Evolutionary conservation across 352 stramenopile genomes (phyloP), one percentile per base, ranked within the genome.

Genomic region (Phytopythium litorale): DNA sequence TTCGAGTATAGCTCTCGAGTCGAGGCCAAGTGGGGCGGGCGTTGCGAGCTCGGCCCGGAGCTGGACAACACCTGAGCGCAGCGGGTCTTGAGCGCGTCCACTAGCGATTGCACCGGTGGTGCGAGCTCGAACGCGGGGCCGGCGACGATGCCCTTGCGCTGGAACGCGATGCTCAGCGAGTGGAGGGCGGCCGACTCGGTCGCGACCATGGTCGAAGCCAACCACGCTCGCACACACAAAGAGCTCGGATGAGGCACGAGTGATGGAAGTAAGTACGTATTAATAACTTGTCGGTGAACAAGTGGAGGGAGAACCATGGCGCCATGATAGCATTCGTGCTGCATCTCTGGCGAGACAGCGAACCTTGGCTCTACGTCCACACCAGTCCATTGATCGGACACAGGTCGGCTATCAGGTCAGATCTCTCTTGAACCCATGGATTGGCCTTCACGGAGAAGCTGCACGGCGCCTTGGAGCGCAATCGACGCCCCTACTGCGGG

Each of bases 1-100:
- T 33, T 62, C 21, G 70, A 74, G 23, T 68, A 66, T 15, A 76
- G 61, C 13, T 73, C 62, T 51, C 33, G 38, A 37, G 55, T 48
- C 23, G 30, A 32, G 1, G 16, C 25, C 9, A 25, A 15, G 25
- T 16, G 35, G 23, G 30, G 4, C 63, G 50, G 48, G 3, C 4
- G 8, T 37, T 46, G 53, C 8, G 33, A 60, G 66, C 60, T 54
- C 4, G 51, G 4, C 25, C 2, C 21, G 11, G 37, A 18, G 19
- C 7, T 58, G 32, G 25, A 18, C 21, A 42, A 25, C 23, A 55
- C n/a, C 35, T 58, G 33, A 28, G 25, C 12, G 32, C 61, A 52
- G 12, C 33, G 37, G 4, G 49, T 28, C 40, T 52, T 57, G 16
- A 64, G 58, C 9, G 37, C 23, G 16, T 64, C 49, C 8, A 64